Conservation (phyloP, 2,329 filamentous ascomycete species). For the Alternaria alternata region DNA sequence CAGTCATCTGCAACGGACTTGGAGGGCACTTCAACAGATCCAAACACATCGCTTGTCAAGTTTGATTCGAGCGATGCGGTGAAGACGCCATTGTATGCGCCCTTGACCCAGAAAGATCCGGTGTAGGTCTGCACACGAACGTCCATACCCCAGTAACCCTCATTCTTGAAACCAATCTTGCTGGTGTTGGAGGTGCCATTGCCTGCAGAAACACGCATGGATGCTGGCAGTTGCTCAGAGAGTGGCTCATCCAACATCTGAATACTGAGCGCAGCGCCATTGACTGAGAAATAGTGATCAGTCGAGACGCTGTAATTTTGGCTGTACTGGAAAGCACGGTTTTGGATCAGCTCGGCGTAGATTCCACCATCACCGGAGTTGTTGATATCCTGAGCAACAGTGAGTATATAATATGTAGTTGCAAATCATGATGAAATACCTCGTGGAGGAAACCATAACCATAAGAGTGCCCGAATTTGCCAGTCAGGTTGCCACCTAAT, state of each 20-base stretch:
- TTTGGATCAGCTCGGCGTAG: constrained; percentile 75
- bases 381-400: constrained; percentile 57
- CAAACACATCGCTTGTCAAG: constrained; percentile 54
- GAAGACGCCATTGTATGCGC: constrained; percentile 46
- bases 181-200: constrained; percentile 48
- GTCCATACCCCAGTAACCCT: constrained; percentile 62
- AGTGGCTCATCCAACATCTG: constrained; percentile 53
- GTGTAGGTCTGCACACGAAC: constrained; percentile 59
- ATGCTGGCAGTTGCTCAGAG: constrained; percentile 56
- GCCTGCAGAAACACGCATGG: constrained; percentile 52
- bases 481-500: constrained; percentile 36
- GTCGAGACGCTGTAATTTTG: constrained; percentile 33
- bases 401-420: constrained; percentile 3
- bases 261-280: constrained; percentile 47
- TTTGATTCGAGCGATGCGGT: constrained; percentile 52
- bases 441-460: constrained; percentile 46
- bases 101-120: constrained; percentile 60
- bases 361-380: constrained; percentile 76
- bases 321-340: constrained; percentile 72
- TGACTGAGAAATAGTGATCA: constrained; percentile 44
- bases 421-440: constrained; percentile 11
- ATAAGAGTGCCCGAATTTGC: constrained; percentile 39
- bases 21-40: constrained; percentile 39
- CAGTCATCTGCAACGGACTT: constrained; percentile 47
- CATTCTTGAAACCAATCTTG: constrained; percentile 58